Evolutionary conservation across 139 green algal species (phyloP).

Genomic region (Coelastrella sp.): DNA sequence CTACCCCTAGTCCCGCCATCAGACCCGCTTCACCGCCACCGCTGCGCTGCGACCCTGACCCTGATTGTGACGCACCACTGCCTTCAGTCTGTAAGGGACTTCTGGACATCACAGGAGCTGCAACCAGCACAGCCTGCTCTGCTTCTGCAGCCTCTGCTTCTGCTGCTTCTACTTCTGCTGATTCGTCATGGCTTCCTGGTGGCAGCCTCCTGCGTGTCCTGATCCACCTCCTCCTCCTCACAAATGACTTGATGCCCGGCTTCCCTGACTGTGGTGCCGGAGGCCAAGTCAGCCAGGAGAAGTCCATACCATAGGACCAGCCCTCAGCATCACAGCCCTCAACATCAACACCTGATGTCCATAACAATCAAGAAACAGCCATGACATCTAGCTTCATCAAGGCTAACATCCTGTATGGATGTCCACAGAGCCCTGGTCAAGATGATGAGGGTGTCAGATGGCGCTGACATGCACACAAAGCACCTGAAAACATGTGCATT

Average conservation of each 20-base stretch:
- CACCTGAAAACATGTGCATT: too few relatives aligned
- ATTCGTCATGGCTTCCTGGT: slow-evolving; percentile 11
- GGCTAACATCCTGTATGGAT: too few relatives aligned
- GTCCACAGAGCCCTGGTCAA: too few relatives aligned
- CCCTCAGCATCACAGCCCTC: slow-evolving; percentile 68
- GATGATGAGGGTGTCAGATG: too few relatives aligned
- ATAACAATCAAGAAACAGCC: too few relatives aligned
- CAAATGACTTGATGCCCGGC: slow-evolving; percentile 58
- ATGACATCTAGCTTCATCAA: too few relatives aligned
- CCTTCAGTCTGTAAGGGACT: not conserved
- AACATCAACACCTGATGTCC: not conserved
- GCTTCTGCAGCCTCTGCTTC: too few relatives aligned
- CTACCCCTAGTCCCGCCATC: slow-evolving; percentile 3
- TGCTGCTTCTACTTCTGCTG: slow-evolving; percentile 8
- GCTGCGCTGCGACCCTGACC: not conserved
- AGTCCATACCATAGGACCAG: slow-evolving; percentile 88
- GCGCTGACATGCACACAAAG: too few relatives aligned
- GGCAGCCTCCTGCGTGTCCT: slow-evolving; percentile 60
- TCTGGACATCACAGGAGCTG: too few relatives aligned
- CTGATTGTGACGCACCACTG: not conserved
- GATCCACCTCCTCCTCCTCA: slow-evolving; percentile 73
- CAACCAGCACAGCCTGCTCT: too few relatives aligned
- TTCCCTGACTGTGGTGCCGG: slow-evolving; percentile 27
- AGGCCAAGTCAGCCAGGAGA: slow-evolving; percentile 57
- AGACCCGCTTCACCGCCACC: not conserved